A percentile compares a stretch with the other conserved stretches of the same genome.
Evolutionary conservation across 75 land plant species (phyloP).

Genomic region (Chamaecyparis obtusa): DNA sequence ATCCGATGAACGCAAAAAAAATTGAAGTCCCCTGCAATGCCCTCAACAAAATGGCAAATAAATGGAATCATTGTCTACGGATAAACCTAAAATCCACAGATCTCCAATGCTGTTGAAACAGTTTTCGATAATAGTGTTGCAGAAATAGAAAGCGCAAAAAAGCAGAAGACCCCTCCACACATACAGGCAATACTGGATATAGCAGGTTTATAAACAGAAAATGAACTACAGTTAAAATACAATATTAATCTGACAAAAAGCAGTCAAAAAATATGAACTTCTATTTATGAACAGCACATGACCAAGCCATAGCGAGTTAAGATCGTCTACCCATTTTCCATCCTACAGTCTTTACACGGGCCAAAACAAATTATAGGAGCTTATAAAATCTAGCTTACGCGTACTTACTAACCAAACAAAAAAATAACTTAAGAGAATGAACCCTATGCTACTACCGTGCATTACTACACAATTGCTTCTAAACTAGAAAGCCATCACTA

Average conservation of each 20-base stretch:
- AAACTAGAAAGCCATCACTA: background rate
- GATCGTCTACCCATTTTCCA: background rate
- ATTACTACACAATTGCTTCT: background rate
- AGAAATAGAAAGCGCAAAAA: background rate
- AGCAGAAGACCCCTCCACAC: background rate
- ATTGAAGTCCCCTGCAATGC: background rate
- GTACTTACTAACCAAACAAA: background rate
- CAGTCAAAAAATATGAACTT: background rate
- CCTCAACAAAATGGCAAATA: background rate
- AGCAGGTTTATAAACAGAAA: background rate
- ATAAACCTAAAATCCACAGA: too few species aligned
- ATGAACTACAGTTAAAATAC: background rate
- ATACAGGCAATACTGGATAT: background rate
- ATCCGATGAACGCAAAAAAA: background rate
- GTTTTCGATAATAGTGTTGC: background rate
- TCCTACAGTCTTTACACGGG: background rate
- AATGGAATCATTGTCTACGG: background rate
- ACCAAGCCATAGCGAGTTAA: background rate
- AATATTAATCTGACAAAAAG: background rate
- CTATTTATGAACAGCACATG: background rate
- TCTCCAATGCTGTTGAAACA: too few species aligned
- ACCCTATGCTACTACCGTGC: background rate
- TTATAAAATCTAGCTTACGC: background rate
- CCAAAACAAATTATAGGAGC: background rate
- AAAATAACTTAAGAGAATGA: background rate